A percentile compares a stretch with the other conserved stretches of the same genome.
These are phyloP conservation scores for Medakamo hakoo DNA, from an alignment of 139 green algal species.

Conservation along the genomic window DNA sequence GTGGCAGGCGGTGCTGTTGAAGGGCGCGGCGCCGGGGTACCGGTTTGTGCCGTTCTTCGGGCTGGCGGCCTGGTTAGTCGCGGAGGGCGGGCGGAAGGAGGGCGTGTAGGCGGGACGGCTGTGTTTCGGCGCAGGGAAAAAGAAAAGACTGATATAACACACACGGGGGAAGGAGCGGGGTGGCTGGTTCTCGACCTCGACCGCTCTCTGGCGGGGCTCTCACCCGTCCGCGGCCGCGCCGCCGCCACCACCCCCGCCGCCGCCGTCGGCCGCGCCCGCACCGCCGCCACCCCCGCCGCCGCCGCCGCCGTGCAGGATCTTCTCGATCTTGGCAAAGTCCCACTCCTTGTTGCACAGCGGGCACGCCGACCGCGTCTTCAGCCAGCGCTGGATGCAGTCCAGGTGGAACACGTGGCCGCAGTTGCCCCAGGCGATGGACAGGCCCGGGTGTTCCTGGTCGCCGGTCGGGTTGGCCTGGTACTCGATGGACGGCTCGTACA, in stretches of 20 bases:
- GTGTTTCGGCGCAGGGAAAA: no score
- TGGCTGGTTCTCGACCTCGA: no score
- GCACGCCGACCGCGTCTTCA: conserved; percentile 87
- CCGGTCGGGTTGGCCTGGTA: conserved; percentile 91
- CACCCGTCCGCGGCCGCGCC: no score
- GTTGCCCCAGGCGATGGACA: conserved; percentile 83
- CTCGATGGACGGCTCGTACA: conserved; percentile 96
- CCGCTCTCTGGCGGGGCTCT: no score
- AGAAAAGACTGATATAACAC: not conserved
- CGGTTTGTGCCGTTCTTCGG: conserved; percentile 61
- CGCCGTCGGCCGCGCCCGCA: no score
- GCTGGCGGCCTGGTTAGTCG: conserved; percentile 38
- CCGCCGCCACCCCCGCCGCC: not conserved
- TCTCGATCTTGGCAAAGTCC: conserved; percentile 89
- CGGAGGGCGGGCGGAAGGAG: conserved; percentile 6
- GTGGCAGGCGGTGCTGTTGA: conserved; percentile 56
- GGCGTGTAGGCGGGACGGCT: no score
- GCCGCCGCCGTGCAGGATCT: conserved; percentile 26
- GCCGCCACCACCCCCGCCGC: no score
- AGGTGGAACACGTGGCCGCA: conserved; percentile 97
- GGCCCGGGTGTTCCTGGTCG: conserved; percentile 71
- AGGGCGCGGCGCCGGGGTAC: conserved; percentile 20
- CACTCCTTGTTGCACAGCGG: conserved; percentile 87
- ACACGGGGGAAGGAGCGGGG: no score
- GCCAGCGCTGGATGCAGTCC: conserved; percentile 94